Conservation (phyloP, 371 early-diverging fungal genomes). For the Rhizomucor pusillus region DNA sequence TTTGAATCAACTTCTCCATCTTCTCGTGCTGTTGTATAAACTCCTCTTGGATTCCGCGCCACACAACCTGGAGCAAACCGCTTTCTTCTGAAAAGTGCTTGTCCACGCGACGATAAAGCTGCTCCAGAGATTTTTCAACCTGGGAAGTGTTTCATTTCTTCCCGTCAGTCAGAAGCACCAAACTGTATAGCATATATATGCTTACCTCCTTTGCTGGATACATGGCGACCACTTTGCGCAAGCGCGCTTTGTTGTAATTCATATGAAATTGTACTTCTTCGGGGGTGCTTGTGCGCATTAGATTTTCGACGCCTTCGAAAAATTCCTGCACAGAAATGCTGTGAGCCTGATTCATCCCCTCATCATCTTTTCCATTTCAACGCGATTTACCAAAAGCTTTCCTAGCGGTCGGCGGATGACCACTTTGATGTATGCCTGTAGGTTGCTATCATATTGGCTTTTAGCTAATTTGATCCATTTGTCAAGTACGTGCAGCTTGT, state of each 20-base stretch:
- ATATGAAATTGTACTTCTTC: conserved; percentile 87
- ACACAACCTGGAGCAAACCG: conserved; percentile 82
- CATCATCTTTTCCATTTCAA: not conserved
- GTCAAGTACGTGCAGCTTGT: conserved; percentile 68
- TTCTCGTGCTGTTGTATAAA: conserved; percentile 78
- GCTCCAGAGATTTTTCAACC: conserved; percentile 79
- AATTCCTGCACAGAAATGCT: conserved; percentile 65
- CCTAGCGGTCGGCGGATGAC: conserved; percentile 88
- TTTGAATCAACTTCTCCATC: conserved; percentile 75
- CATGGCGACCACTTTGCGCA: conserved; percentile 81
- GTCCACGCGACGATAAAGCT: conserved; percentile 87
- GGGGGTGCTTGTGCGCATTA: conserved; percentile 72
- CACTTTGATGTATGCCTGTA: conserved; percentile 80
- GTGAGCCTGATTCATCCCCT: not conserved
- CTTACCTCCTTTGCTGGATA: conserved; percentile 82
- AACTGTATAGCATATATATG: not conserved
- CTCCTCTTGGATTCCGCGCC: conserved; percentile 91
- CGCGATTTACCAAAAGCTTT: conserved; percentile 64
- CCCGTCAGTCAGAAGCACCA: not conserved
- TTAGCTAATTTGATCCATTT: conserved; percentile 85
- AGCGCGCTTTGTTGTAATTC: conserved; percentile 80
- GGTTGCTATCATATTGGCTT: conserved; percentile 74
- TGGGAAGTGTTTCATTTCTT: conserved; percentile 8
- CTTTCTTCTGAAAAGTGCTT: conserved; percentile 90
- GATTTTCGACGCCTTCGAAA: conserved; percentile 89